phyloP scores from a whole-genome alignment of 208 protist genomes.

The Angomonas deanei region DNA sequence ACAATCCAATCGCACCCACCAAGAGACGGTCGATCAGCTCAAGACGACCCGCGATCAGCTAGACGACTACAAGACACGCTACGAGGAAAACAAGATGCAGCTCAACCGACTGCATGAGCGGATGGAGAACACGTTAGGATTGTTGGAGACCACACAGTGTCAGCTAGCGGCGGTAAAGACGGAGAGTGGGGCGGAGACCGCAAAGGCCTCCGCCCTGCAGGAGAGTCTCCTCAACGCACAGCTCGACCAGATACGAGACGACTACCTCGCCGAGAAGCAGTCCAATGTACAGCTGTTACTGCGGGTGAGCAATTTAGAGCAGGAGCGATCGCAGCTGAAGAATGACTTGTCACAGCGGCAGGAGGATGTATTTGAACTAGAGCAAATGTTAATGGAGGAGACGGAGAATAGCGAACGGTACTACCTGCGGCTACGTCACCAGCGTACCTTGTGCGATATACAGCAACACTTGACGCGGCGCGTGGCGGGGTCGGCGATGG shows the following conservation, averaged over 20 bases:
- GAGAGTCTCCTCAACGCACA: constrained; percentile 25
- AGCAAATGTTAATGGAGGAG: constrained; percentile 71
- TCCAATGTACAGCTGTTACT: constrained; percentile 68
- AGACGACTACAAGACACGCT: constrained; percentile 36
- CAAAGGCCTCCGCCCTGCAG: constrained; percentile 16
- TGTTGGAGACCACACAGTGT: constrained; percentile 49
- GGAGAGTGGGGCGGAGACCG: constrained; percentile 19
- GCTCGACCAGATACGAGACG: constrained; percentile 33
- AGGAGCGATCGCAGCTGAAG: constrained; percentile 36
- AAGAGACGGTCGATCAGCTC: constrained; percentile 20
- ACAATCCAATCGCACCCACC: constrained; percentile 14
- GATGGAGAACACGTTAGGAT: constrained; percentile 29
- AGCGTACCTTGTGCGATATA: constrained; percentile 29
- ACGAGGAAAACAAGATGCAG: constrained; percentile 26
- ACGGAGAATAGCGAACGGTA: constrained; percentile 67
- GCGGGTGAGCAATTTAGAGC: constrained; percentile 39
- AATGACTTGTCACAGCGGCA: constrained; percentile 17
- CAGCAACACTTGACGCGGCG: constrained; percentile 19
- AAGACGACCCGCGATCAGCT: constrained; percentile 5
- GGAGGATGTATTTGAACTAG: constrained; percentile 48
- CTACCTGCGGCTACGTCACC: constrained; percentile 57
- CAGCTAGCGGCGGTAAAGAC: constrained; percentile 29
- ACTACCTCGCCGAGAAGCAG: constrained; percentile 72
- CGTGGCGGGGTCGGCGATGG: constrained; percentile 4
- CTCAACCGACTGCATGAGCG: constrained; percentile 26